Evolutionary conservation across 1,139 yeast genomes (phyloP), one percentile per base, ranked within the genome.

Genomic region (Lodderomyces orthopsilosis): DNA sequence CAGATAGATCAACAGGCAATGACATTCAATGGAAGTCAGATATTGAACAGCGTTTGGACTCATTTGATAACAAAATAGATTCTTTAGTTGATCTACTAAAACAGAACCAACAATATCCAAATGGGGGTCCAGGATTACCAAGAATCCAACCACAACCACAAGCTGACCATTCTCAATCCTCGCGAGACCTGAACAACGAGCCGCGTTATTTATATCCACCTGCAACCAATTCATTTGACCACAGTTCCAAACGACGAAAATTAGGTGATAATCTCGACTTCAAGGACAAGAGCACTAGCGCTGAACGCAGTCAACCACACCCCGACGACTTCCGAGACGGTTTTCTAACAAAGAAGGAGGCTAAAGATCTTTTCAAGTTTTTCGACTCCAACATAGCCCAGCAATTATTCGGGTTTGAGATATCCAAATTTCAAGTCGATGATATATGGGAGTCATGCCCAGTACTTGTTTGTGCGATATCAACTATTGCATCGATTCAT

Each of bases 321-420:
- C 65, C 64, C 1, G 54, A 53, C 1, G 77, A 72, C 46, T 73
- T 72, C 51, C 55, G 77, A 10, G 60, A 64, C 40, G 66, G 65
- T 2, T 61, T 59, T 14, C 49, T 78, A 2, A 47, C 66, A 1
- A 55, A 63, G 32, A 65, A 60, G 1, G 75, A 81, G 44, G 87
- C 87, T 0, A 57, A 61, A 21, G 75, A 69, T 22, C 62, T 83
- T 13, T 78, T 82, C 47, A 52, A 57, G 6, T 78, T 70, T 47
- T 83, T 83, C 55, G 76, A 79, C 51, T 59, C 68, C 2, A 74
- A 80, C 45, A 79, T 83, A 17, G 70, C 85, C 0, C 83, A 82
- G 15, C 87, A 83, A 52, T 62, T 83, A 35, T 83, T 81, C 62
- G 89, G 89, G 1, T 83, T 82, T 58, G 81, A 77, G 42, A 68